Evolutionary conservation across 768 basidiomycete genomes (phyloP).

Genomic region (Antrodiella citrinella): DNA sequence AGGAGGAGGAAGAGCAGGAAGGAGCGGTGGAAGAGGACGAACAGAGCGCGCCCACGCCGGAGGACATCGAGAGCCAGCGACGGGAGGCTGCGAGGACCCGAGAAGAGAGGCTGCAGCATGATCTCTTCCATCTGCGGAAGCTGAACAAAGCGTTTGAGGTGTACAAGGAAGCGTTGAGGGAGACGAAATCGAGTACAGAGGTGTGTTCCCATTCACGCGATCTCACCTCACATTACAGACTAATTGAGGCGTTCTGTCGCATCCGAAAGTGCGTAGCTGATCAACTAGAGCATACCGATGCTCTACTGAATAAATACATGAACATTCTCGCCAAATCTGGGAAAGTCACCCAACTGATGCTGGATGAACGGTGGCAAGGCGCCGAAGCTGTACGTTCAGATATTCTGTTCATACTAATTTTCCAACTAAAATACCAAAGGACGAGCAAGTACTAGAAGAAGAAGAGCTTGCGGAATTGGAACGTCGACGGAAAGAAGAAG

Average conservation of each 20-base stretch:
- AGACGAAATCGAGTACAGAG: slow-evolving; percentile 62
- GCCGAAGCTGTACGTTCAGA: slow-evolving; percentile 58
- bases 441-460: no score
- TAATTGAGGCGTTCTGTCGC: not conserved
- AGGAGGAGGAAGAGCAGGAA: slow-evolving; percentile 13
- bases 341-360: slow-evolving; percentile 55
- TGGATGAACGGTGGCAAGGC: slow-evolving; percentile 73
- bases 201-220: slow-evolving; percentile 25
- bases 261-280: slow-evolving; percentile 47
- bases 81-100: slow-evolving; percentile 29
- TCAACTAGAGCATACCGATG: slow-evolving; percentile 66
- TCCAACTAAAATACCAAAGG: no score
- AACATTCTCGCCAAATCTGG: slow-evolving; percentile 63
- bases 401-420: no score
- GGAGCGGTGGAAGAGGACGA: slow-evolving; percentile 12
- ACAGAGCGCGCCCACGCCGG: slow-evolving; percentile 15
- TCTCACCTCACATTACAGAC: not conserved
- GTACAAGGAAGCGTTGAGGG: slow-evolving; percentile 60
- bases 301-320: slow-evolving; percentile 69
- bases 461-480: slow-evolving; percentile 28
- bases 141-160: slow-evolving; percentile 61
- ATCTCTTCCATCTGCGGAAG: slow-evolving; percentile 65
- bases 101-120: slow-evolving; percentile 70
- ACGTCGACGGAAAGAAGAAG: slow-evolving; percentile 32
- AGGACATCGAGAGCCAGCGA: slow-evolving; percentile 18